Evolutionary conservation across 2,329 filamentous ascomycete species (phyloP), one percentile per base, ranked within the genome.

Genomic region (Daldinia sp.): DNA sequence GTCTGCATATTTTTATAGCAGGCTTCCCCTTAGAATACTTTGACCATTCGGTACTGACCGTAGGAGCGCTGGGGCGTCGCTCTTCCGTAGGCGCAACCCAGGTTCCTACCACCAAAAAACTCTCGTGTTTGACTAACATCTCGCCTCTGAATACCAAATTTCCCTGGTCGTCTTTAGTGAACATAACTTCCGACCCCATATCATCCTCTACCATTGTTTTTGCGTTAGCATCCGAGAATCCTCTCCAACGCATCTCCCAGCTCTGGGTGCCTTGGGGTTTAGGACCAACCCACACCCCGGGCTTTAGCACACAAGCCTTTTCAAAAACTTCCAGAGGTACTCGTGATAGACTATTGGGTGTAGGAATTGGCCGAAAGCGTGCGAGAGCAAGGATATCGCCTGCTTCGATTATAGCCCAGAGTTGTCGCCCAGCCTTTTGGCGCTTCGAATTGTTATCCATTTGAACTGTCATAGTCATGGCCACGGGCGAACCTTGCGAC

Each of bases 381-480:
- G 54, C 60, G 17, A 43, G 30, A 6, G 54, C 54, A 21, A 58
- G 29, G 9, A 45, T 21, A 35, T 45, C 41, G 9, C 34, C 49
- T 7, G 45, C 54, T 13, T 58, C 48, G n/a, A 63, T 41, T 39
- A 55, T 30, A 37, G 54, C 60, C 60, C 60, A 63, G 8, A 59
- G 34, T 29, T 63, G 60, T 19, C 60, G 49, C 6, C 60, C 60
- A 6, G 55, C 54, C 29, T 63, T 63, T 43, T 58, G 55, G 41
- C 54, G 60, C 34, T 58, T 58, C 10, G 54, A 29, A 45, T 63
- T 59, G 13, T 63, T 63, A 34, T 63, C 60, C 39, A 63, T 53
- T 32, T 48, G 56, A 3, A 63, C 35, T 4, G 54, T 63, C 60
- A 63, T 48, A 10, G 25, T 27, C 34, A 59, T 54, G 8, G 56